phyloP scores from a whole-genome alignment of 805 yeast genomes.

The Tetrapisispora arboricola region DNA sequence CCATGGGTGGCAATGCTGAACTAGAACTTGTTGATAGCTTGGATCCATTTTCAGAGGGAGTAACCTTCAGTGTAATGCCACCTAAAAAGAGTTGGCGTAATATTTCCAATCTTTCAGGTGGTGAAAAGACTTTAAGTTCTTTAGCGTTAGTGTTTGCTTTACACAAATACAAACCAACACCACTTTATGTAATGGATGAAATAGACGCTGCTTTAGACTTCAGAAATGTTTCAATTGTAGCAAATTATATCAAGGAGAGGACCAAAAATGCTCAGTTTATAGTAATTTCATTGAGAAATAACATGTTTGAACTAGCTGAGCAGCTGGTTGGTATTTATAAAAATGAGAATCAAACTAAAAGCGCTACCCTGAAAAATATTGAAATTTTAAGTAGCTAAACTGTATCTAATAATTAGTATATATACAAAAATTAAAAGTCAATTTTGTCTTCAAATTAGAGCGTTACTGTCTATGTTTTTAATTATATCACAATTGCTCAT shows the following conservation, averaged over 20 bases:
- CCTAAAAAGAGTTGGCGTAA: conserved; percentile 98
- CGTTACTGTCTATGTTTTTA: too few relatives aligned
- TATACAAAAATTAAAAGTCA: too few relatives aligned
- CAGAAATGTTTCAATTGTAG: conserved; percentile 93
- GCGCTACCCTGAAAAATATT: conserved; percentile 65
- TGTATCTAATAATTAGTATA: too few relatives aligned
- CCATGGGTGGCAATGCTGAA: conserved; percentile 99
- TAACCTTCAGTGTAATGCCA: conserved; percentile 95
- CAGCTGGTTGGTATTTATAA: conserved; percentile 94
- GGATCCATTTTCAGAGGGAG: conserved; percentile 98
- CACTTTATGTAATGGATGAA: conserved; percentile 97
- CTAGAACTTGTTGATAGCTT: conserved; percentile 87
- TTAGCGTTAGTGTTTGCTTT: conserved; percentile 92
- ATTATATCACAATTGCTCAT: too few relatives aligned
- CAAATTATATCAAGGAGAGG: conserved; percentile 89
- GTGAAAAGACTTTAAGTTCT: conserved; percentile 92
- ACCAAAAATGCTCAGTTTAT: conserved; percentile 95
- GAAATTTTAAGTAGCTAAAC: conserved; percentile 31
- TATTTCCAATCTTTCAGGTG: conserved; percentile 90
- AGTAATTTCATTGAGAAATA: conserved; percentile 89
- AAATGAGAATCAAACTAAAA: conserved; percentile 79
- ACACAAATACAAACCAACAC: conserved; percentile 94
- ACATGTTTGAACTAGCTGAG: conserved; percentile 95
- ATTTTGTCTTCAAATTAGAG: too few relatives aligned
- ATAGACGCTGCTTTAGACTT: conserved; percentile 98